These are phyloP conservation scores for Colletotrichum spinosum DNA, from an alignment of 2,329 filamentous ascomycete species.

Conservation along the genomic window DNA sequence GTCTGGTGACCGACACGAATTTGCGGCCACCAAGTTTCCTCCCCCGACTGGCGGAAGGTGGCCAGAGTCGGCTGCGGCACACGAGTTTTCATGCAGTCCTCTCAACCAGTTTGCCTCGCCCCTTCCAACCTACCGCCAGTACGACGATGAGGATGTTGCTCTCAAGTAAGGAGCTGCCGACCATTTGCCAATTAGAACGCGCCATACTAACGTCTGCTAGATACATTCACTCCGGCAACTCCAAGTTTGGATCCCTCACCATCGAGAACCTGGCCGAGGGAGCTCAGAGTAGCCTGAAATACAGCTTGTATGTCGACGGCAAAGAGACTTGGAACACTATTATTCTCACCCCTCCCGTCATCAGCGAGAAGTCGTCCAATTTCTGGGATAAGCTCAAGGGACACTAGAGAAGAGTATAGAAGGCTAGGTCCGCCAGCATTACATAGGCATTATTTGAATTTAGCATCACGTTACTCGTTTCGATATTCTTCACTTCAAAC, in stretches of 20 bases:
- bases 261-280: slow-evolving; percentile 75
- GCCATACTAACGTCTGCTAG: slow-evolving; percentile 52
- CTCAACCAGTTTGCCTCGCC: slow-evolving; percentile 95
- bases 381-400: slow-evolving; percentile 60
- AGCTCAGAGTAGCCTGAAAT: slow-evolving; percentile 80
- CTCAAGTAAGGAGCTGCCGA: slow-evolving; percentile 73
- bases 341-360: slow-evolving; percentile 59
- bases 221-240: slow-evolving; percentile 86
- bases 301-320: slow-evolving; percentile 86
- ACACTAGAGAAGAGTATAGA: slow-evolving; percentile 24
- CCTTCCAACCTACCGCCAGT: slow-evolving; percentile 83
- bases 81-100: slow-evolving; percentile 93
- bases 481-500: too few relatives aligned
- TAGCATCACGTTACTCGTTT: too few relatives aligned
- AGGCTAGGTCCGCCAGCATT: too few relatives aligned
- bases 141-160: slow-evolving; percentile 83
- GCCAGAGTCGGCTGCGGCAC: slow-evolving; percentile 74
- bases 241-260: slow-evolving; percentile 87
- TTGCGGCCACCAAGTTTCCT: slow-evolving; percentile 86
- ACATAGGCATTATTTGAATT: background rate
- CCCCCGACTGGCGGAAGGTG: slow-evolving; percentile 71
- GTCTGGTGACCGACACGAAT: slow-evolving; percentile 96
- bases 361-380: slow-evolving; percentile 48
- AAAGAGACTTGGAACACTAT: slow-evolving; percentile 79
- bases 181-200: background rate